Conservation (phyloP, 495 filamentous ascomycete genomes). For the Niebla homalea region DNA sequence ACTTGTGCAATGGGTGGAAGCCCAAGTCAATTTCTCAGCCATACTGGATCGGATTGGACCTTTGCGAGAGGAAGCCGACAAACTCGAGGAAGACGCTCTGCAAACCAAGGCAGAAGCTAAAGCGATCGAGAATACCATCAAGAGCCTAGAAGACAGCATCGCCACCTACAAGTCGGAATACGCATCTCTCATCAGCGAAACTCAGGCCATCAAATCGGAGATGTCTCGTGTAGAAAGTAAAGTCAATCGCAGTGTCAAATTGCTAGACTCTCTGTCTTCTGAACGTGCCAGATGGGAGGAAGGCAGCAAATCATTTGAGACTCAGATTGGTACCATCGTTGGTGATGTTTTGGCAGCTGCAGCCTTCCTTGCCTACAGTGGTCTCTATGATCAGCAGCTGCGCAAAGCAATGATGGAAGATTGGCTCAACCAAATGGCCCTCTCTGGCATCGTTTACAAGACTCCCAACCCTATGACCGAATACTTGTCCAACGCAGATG, state of each 20-base stretch:
- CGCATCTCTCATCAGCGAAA: constrained; percentile 89
- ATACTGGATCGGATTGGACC: constrained; percentile 93
- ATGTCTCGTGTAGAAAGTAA: constrained; percentile 96
- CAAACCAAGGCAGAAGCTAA: constrained; percentile 91
- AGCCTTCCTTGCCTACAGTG: constrained; percentile 94
- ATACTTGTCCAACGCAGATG: constrained; percentile 92
- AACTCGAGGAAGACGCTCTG: constrained; percentile 76
- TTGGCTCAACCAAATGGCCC: constrained; percentile 81
- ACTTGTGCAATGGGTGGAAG: constrained; percentile 92
- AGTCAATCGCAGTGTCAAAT: constrained; percentile 86
- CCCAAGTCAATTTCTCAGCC: constrained; percentile 93
- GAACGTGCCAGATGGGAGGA: constrained; percentile 90
- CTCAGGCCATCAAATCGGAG: constrained; percentile 90
- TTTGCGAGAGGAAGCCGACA: constrained; percentile 74
- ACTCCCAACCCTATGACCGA: constrained; percentile 87
- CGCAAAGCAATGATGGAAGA: constrained; percentile 95
- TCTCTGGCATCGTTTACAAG: constrained; percentile 87
- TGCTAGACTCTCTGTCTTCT: constrained; percentile 87
- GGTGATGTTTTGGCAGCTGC: constrained; percentile 91
- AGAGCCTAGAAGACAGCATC: constrained; percentile 75
- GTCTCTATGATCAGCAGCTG: constrained; percentile 96
- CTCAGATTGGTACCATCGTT: constrained; percentile 90
- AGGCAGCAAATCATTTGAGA: constrained; percentile 93
- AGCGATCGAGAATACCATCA: constrained; percentile 78
- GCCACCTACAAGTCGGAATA: constrained; percentile 96